Percentiles rank a stretch among this genome's conserved stretches.
Conservation (phyloP, 2,329 filamentous ascomycete genomes). For the Elsinoe arachidis region DNA sequence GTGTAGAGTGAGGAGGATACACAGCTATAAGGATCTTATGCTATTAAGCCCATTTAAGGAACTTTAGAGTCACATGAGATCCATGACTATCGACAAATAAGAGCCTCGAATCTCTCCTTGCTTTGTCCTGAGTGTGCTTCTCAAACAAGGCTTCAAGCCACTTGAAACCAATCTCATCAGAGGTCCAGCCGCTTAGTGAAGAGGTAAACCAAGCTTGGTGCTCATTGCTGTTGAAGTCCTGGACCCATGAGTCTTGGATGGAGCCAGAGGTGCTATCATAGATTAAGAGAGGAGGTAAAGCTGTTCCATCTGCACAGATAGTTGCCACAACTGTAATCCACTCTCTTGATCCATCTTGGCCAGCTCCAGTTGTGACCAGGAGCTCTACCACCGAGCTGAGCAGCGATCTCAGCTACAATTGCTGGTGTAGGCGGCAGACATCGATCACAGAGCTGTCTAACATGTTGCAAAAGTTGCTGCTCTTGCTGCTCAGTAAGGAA, state of each 20-base stretch:
- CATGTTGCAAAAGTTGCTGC: neutral
- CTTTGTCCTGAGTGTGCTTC: slow-evolving; percentile 13
- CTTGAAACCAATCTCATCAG: slow-evolving; percentile 17
- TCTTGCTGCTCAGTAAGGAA: slow-evolving; percentile 4
- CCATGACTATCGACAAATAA: slow-evolving; percentile 17
- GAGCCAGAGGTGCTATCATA: slow-evolving; percentile 14
- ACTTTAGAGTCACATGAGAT: slow-evolving; percentile 15
- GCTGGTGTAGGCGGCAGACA: neutral
- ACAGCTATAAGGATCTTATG: slow-evolving; percentile 15
- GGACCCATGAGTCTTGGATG: slow-evolving; percentile 17
- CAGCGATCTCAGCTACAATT: slow-evolving; percentile 1
- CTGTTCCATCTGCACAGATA: slow-evolving; percentile 17
- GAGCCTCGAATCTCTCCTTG: slow-evolving; percentile 15
- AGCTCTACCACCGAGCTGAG: slow-evolving; percentile 1
- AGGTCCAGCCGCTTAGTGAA: slow-evolving; percentile 17
- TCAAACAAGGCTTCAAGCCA: slow-evolving; percentile 17
- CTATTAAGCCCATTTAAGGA: slow-evolving; percentile 12
- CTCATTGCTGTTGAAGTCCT: slow-evolving; percentile 16
- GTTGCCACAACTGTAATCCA: slow-evolving; percentile 17
- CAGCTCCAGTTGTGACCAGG: slow-evolving; percentile 8
- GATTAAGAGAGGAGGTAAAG: slow-evolving; percentile 16
- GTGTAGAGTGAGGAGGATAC: slow-evolving; percentile 14
- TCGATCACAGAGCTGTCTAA: slow-evolving; percentile 6
- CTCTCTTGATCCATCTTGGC: slow-evolving; percentile 17
- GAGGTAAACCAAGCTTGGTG: slow-evolving; percentile 15